Base-by-base conservation (phyloP, 805 yeast genomes). In the Clavispora asparagi region DNA sequence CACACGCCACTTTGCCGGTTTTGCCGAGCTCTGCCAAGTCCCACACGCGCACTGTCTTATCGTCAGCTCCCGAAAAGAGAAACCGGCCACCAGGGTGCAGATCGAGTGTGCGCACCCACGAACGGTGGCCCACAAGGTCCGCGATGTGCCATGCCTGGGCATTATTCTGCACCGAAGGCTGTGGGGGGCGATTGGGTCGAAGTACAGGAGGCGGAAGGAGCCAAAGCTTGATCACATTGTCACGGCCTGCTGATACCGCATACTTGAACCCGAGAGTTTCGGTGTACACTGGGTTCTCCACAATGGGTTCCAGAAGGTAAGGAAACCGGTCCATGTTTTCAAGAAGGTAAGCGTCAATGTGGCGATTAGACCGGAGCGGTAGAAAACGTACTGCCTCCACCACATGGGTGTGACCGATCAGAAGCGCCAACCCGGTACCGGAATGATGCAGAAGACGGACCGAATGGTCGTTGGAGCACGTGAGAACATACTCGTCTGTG, bases 371-470 rank as follows among this genome's bases (percentile, higher is more conserved):
- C 0, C 63, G 50, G 37, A 59, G 51, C 0, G 95, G 95, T 14
- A 90, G 74, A 51, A 89, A 81, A 37, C 74, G 74, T 9, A 79
- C 83, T 35, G 79, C 76, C 59, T 91, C 97, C 11, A 91, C 76
- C 12, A 89, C 97, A 65, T 88, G 96, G 13, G 76, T 74, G 64
- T 91, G 97, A 0, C 95, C 95, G 17, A 82, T 60, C 59, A 88
- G 74, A 39, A 82, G 67, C 0, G 86, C 79, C 7, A 83, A 62
- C 1, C 88, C 88, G 1, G 82, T 81, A 0, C 91, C 91, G 0
- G 85, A 73, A 19, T 72, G 73, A 63, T 83, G 87, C 0, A 89
- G 77, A 25, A 89, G 63, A 56, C 95, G 67, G 1, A 82, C 76
- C 40, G 86, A 77, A 47, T 84, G 87, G 62, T 89, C 97, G 55